These are phyloP conservation scores for Pseudocercospora macadamiae DNA, from an alignment of 2,329 filamentous ascomycete genomes.

Conservation along the genomic window DNA sequence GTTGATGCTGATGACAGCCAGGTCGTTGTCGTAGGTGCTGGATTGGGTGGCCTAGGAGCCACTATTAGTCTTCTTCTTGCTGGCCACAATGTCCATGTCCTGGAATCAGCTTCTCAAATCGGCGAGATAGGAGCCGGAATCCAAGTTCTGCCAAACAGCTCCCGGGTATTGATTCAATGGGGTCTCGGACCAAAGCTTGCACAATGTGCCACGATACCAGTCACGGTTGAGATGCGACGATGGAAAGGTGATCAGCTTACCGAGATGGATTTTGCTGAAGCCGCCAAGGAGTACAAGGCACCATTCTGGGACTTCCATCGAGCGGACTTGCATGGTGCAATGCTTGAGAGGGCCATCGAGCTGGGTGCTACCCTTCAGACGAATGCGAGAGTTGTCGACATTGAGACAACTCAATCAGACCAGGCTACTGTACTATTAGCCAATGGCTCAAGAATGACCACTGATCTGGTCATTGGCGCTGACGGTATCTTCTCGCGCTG, in stretches of 20 bases:
- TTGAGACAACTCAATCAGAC: constrained; percentile 31
- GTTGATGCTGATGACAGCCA: constrained; percentile 23
- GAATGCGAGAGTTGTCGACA: constrained; percentile 48
- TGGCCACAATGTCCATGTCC: constrained; percentile 53
- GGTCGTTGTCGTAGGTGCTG: constrained; percentile 59
- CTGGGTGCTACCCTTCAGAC: constrained; percentile 53
- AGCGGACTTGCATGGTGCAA: constrained; percentile 54
- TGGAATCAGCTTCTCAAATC: constrained; percentile 53
- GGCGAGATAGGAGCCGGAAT: constrained; percentile 55
- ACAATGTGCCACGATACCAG: constrained; percentile 46
- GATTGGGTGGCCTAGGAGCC: constrained; percentile 57
- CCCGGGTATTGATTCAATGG: constrained; percentile 54
- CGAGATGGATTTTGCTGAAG: constrained; percentile 49
- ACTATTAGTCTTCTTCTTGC: constrained; percentile 52
- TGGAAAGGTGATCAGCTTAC: constrained; percentile 58
- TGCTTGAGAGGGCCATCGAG: constrained; percentile 52
- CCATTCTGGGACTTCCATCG: constrained; percentile 61
- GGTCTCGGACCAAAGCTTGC: constrained; percentile 50
- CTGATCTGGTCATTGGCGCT: constrained; percentile 53
- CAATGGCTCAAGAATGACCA: constrained; percentile 42
- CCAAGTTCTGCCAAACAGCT: constrained; percentile 54
- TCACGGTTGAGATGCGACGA: constrained; percentile 53
- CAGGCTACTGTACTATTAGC: constrained; percentile 44
- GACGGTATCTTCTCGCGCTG: constrained; percentile 52
- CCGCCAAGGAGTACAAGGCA: constrained; percentile 39